phyloP scores from a whole-genome alignment of 2,329 filamentous ascomycete genomes.

The Penicillium expansum region DNA sequence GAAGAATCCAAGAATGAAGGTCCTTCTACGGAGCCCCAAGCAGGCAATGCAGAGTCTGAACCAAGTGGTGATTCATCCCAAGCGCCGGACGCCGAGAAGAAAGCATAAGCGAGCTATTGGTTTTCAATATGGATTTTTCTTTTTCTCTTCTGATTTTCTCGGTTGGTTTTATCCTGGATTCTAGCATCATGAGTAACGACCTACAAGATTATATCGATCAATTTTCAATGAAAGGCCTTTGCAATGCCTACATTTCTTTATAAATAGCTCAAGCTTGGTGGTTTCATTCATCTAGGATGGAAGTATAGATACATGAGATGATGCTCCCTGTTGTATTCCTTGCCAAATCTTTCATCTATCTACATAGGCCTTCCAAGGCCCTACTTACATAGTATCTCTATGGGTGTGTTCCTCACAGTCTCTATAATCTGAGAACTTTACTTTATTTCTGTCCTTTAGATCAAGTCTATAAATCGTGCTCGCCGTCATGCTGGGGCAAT shows the following conservation, averaged over 20 bases:
- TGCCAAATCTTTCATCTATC: too few species aligned
- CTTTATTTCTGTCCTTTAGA: too few species aligned
- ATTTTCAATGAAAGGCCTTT: background rate
- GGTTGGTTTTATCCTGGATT: slow-evolving; percentile 10
- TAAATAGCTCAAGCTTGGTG: background rate
- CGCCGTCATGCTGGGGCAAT: too few species aligned
- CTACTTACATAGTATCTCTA: too few species aligned
- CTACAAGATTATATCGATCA: slow-evolving; percentile 16
- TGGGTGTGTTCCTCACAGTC: too few species aligned
- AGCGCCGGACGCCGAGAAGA: slow-evolving; percentile 13
- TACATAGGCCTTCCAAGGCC: too few species aligned
- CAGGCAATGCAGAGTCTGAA: slow-evolving; percentile 4
- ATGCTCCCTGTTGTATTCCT: too few species aligned
- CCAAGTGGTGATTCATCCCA: slow-evolving; percentile 4
- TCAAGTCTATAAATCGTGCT: too few species aligned
- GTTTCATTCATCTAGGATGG: background rate
- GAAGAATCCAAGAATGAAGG: slow-evolving; percentile 14
- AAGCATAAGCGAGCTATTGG: slow-evolving; percentile 6
- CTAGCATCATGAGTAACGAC: slow-evolving; percentile 26
- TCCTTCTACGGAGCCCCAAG: slow-evolving; percentile 1
- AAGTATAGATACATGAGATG: background rate
- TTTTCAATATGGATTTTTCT: background rate
- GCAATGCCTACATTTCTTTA: background rate
- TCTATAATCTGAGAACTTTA: too few species aligned
- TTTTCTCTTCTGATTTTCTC: background rate